A percentile compares a stretch with the other conserved stretches of the same genome.
These are phyloP conservation scores for Violaceomyces palustris DNA, from an alignment of 1,284 basidiomycete species.

Conservation along the genomic window DNA sequence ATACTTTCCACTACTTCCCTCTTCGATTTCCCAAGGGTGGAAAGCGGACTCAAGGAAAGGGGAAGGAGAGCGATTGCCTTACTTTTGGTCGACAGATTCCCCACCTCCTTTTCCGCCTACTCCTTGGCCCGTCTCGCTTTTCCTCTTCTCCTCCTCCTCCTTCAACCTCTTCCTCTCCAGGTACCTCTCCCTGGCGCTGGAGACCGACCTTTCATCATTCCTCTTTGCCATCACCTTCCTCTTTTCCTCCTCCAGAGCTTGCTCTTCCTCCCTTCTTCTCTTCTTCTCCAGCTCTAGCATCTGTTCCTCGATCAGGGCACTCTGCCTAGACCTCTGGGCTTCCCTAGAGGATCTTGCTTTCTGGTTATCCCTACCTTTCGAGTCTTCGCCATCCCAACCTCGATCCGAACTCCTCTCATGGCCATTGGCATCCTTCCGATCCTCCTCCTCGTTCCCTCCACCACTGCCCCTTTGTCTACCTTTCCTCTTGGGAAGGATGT, in stretches of 20 bases:
- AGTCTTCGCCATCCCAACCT: no score
- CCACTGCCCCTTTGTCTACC: neutral
- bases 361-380: no score
- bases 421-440: constrained; percentile 3
- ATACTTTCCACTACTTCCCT: no score
- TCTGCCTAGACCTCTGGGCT: constrained; percentile 24
- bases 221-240: constrained; percentile 17
- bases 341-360: no score
- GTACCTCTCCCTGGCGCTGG: constrained; percentile 46
- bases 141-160: constrained; percentile 59
- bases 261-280: constrained; percentile 14
- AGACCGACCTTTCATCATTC: constrained; percentile 23
- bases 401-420: no score
- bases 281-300: constrained; percentile 35
- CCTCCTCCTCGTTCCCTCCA: neutral
- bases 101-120: no score
- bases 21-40: no score
- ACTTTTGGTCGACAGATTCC: no score
- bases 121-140: no score
- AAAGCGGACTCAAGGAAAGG: no score
- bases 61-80: no score
- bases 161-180: constrained; percentile 52
- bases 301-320: constrained; percentile 35
- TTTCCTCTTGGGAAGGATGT: constrained; percentile 59
- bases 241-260: constrained; percentile 8